Base-by-base conservation (phyloP, 148 eudicot genomes). In the Rhododendron molle region DNA sequence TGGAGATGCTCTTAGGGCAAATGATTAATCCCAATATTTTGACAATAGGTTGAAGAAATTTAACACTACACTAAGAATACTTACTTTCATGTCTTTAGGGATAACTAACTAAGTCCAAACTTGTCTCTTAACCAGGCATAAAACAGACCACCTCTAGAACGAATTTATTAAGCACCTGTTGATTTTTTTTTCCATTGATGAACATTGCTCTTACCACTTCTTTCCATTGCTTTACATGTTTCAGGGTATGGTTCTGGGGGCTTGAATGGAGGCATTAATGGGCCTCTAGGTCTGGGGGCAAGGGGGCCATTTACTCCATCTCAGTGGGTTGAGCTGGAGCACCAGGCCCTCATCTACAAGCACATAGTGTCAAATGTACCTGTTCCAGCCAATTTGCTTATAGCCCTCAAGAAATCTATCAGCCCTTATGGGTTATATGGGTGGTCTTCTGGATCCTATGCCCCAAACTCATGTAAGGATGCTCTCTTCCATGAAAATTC, bases 301-400 rank as follows among this genome's bases (percentile, higher is more conserved):
- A 90, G 85, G 89, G 95, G 98, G 78, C 91, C 96, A 84, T 95
- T 96, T 79, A 92, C 96, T 54, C 95, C 97, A 81, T 93, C 98
- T 14, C 99, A 96, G 82, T 95, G 98, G 96, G 89, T 90, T 82
- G 99, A 96, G 90, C 88, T 96, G 83, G 96, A 96, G 87, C 94
- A 93, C 85, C 99, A 96, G 87, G 98, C 99, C 38, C 89, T 94
- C 90, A 94, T 95, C 78, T 96, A 94, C 86, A 96, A 96, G 88
- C 92, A 94, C 91, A 20, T 96, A 23, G 90, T 90, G 83, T 95
- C 98, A 1, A 94, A 93, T 89, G 92, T 93, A 69, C 96, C 98
- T 72, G 91, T 96, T 84, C 99, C 99, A 36, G 85, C 96, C 80
- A 87, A 91, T 85, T 90, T 96, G 77, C 96, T 95, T n/a, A 78